Conservation (phyloP, 1,284 basidiomycete species). For the Phlebopus sp. region DNA sequence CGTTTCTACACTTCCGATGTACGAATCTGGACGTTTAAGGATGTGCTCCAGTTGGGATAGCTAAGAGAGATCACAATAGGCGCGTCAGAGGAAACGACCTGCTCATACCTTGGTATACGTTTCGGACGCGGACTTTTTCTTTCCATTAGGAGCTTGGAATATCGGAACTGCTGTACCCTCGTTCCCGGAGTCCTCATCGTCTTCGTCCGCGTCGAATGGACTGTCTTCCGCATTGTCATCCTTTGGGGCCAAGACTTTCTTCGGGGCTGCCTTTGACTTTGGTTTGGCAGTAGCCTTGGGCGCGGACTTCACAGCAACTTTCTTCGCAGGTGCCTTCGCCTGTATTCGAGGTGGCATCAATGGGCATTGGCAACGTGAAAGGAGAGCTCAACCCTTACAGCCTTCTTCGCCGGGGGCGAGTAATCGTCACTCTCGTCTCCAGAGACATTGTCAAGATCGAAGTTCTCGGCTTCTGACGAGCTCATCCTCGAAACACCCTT, state of each 20-base stretch:
- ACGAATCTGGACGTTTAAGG: constrained; percentile 94
- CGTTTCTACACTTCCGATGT: constrained; percentile 93
- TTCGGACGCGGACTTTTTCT: constrained; percentile 89
- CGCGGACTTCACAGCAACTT: constrained; percentile 39
- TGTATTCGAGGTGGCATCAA: constrained; percentile 26
- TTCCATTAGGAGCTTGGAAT: constrained; percentile 36
- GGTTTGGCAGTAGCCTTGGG: constrained; percentile 41
- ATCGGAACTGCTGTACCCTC: constrained; percentile 38
- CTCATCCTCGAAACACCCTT: constrained; percentile 39
- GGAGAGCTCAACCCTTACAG: constrained; percentile 11
- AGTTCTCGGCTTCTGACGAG: constrained; percentile 65
- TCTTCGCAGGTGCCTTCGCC: constrained; percentile 34
- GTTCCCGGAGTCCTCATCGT: constrained; percentile 42
- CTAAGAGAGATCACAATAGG: constrained; percentile 40
- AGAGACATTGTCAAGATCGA: constrained; percentile 56
- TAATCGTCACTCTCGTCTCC: constrained; percentile 67
- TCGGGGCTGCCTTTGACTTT: constrained; percentile 50
- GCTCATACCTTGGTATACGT: constrained; percentile 83
- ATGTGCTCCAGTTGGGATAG: constrained; percentile 97
- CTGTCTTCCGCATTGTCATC: constrained; percentile 54
- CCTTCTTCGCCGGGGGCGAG: constrained; percentile 60
- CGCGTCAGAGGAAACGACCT: background rate
- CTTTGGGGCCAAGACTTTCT: constrained; percentile 66
- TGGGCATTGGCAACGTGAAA: background rate
- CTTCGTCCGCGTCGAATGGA: constrained; percentile 39